Evolutionary conservation across 805 yeast species (phyloP).

Genomic region (Metschnikowia reukaufii): DNA sequence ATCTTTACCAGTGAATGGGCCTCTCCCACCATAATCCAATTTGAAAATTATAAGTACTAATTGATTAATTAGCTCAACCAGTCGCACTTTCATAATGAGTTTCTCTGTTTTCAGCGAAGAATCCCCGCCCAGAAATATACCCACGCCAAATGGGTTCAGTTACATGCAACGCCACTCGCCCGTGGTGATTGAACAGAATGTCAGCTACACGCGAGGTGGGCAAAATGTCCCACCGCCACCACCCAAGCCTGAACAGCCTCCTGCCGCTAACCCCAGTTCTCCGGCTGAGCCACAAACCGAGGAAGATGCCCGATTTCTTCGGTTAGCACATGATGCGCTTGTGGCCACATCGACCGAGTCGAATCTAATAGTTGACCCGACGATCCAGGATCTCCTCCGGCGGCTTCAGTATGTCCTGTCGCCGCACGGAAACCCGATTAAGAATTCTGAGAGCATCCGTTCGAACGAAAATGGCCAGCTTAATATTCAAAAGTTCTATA

Average conservation of each 20-base stretch:
- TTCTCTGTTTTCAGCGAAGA: slow-evolving; percentile 19
- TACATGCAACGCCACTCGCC: slow-evolving; percentile 23
- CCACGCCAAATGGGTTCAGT: slow-evolving; percentile 15
- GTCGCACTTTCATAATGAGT: slow-evolving; percentile 8
- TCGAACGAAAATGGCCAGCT: slow-evolving; percentile 43
- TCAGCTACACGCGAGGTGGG: slow-evolving; percentile 20
- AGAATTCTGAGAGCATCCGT: slow-evolving; percentile 30
- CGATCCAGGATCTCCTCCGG: slow-evolving; percentile 56
- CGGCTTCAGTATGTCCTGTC: slow-evolving; percentile 59
- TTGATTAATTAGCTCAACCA: no score
- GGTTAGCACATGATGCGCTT: slow-evolving; percentile 61
- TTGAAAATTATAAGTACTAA: no score
- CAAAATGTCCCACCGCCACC: slow-evolving; percentile 3
- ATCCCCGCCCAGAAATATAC: slow-evolving; percentile 12
- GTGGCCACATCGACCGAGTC: slow-evolving; percentile 50
- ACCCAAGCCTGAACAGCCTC: not conserved
- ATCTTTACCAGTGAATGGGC: no score
- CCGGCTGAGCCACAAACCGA: slow-evolving; percentile 15
- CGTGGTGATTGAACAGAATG: slow-evolving; percentile 23
- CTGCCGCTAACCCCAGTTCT: not conserved
- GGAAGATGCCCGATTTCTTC: slow-evolving; percentile 56
- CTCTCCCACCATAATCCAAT: no score
- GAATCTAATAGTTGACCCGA: slow-evolving; percentile 53
- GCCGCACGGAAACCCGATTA: slow-evolving; percentile 56
- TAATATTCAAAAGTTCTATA: slow-evolving; percentile 42